phyloP scores from a whole-genome alignment of 2,329 filamentous ascomycete species.

The Purpureocillium lavendulum region DNA sequence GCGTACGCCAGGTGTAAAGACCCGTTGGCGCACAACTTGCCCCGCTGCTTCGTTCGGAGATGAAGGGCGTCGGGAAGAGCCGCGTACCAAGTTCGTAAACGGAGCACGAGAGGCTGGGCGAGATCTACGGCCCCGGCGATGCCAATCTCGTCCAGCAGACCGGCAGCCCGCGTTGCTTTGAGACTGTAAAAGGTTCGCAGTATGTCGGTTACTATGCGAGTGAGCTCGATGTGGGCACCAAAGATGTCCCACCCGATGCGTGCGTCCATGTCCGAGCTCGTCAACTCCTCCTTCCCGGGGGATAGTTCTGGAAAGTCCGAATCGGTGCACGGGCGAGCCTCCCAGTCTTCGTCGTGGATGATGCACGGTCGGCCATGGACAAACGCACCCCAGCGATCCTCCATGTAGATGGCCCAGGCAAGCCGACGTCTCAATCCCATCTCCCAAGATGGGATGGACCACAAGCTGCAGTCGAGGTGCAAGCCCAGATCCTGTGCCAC shows the following conservation, averaged over 20 bases:
- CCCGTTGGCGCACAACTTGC: conserved; percentile 31
- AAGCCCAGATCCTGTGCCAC: conserved; percentile 51
- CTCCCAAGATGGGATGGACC: conserved; percentile 57
- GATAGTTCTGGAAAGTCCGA: conserved; percentile 30
- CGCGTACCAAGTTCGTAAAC: conserved; percentile 34
- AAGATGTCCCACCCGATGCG: conserved; percentile 39
- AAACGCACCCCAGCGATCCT: conserved; percentile 54
- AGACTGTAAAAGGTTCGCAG: conserved; percentile 38
- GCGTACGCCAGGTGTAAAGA: conserved; percentile 43
- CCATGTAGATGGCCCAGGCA: conserved; percentile 57
- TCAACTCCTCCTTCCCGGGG: conserved; percentile 23
- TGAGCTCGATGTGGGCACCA: conserved; percentile 40
- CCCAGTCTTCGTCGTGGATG: conserved; percentile 46
- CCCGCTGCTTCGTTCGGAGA: conserved; percentile 30
- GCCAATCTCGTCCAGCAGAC: conserved; percentile 22
- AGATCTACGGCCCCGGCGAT: conserved; percentile 23
- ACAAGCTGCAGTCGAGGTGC: conserved; percentile 52
- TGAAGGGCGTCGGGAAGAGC: conserved; percentile 35
- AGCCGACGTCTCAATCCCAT: conserved; percentile 51
- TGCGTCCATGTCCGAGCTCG: conserved; percentile 31
- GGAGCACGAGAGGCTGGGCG: conserved; percentile 23
- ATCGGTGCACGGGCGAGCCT: conserved; percentile 28
- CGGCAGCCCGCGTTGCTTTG: conserved; percentile 18
- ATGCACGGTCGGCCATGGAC: conserved; percentile 50
- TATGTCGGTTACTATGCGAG: conserved; percentile 42